Evolutionary conservation across 2,329 filamentous ascomycete genomes (phyloP), one percentile per base, ranked within the genome.

Genomic region (Fusarium heterosporum): DNA sequence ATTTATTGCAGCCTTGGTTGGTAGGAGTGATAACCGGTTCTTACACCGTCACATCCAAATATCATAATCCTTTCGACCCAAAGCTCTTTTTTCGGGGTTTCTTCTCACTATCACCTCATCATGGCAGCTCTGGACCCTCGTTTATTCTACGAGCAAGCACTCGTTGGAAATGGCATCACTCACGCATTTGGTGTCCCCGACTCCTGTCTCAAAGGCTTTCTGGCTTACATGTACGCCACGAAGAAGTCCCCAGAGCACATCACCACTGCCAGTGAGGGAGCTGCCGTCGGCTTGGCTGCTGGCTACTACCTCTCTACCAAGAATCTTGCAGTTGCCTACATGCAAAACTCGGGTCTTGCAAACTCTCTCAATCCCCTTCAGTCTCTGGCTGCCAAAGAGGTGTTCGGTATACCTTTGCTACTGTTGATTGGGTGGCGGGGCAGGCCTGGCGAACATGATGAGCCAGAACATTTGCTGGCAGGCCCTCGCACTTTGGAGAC

Each of bases 341-440:
- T 54, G 41, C 41, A 47, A 3, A 46, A 49, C 13, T 49, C 42
- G 4, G 50, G 50, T n/a, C 42, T 54, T 12, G 28, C 30, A n/a
- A 48, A 54, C 11, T 42, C 55, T 7, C 53, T 59, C 17, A 59
- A 59, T 34, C 55, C 50, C 26, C 42, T 59, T 3, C 50, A 59
- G 19, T 59, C 55, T 4, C 29, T 59, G 22, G 42, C 55, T 13
- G 55, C 50, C 6, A 59, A 59, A n/a, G 50, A 59, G 28, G 55
- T 55, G 12, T 59, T 55, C 42, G 55, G 55, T 13, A 59, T 59
- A n/a, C 55, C 55, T 28, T 36, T 59, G 36, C 43, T 59, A 22
- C 55, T 59, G 7, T 14, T 59, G 50, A 28, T 59, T 7, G 55
- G 55, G 13, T 55, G 50, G 55, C 28, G 55, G 28, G 50, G 41